Evolutionary conservation across 1,284 basidiomycete species (phyloP), one percentile per base, ranked within the genome.

Genomic region (Pseudozyma thailandica): DNA sequence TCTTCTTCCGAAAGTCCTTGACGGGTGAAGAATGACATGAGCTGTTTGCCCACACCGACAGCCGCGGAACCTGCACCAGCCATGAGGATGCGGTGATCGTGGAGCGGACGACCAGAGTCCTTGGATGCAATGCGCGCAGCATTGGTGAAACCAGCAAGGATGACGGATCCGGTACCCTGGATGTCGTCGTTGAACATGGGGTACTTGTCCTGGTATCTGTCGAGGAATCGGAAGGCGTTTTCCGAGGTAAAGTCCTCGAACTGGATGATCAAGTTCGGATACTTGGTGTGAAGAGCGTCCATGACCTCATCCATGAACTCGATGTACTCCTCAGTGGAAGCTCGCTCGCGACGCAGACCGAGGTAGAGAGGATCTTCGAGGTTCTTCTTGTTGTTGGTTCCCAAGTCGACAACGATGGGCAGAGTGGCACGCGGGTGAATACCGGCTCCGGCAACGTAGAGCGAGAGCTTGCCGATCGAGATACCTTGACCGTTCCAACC

Each of bases 241-340:
- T 83, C 81, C 4, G 77, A 78, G 45, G 78, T 78, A 59, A 75
- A 82, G 65, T 81, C 70, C 85, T 96, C 94, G 79, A 95, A 95
- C 84, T 96, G 94, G 56, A 95, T 87, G 77, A 95, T 87, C 50
- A 74, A 70, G 72, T 92, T 90, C 1, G 94, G 93, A 92, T 45
- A 87, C 85, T 37, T 83, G 44, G 39, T 49, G 63, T 77, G 48
- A 8, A 77, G 71, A 79, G 92, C 92, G 27, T 85, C 83, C 92
- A 96, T 94, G 84, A 96, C 94, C 82, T 92, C 91, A 79, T 95
- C 92, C 89, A 96, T 92, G 83, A 96, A 94, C 61, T 87, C 90
- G 33, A 72, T 57, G 54, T 78, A 72, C 55, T 81, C 80, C 18
- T 79, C 77, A 5, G 66, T 65, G n/a, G 44, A 87, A 69, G 42